phyloP scores from a whole-genome alignment of 768 basidiomycete genomes.

The Naganishia friedmannii region DNA sequence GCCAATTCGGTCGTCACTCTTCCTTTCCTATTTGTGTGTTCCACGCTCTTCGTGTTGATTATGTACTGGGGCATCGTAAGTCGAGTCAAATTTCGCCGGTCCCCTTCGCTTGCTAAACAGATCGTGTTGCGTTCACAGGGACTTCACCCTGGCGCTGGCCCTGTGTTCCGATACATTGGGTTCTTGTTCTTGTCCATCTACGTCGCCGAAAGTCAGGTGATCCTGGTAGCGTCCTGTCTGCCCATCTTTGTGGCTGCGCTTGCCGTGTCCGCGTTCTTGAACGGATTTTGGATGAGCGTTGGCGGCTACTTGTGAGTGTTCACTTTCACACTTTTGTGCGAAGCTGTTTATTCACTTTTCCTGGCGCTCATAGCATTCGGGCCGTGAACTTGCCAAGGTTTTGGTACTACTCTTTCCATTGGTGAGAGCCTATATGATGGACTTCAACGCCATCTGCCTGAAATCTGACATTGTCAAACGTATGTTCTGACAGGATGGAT shows the following conservation, averaged over 20 bases:
- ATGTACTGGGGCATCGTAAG: constrained; percentile 54
- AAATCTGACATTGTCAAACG: neutral
- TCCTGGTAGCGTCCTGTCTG: constrained; percentile 80
- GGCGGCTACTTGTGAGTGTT: constrained; percentile 34
- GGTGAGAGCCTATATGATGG: constrained; percentile 28
- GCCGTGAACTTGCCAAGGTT: constrained; percentile 60
- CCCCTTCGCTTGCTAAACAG: neutral
- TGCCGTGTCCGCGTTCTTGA: constrained; percentile 53
- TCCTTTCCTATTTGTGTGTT: constrained; percentile 61
- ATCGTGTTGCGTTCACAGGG: constrained; percentile 45
- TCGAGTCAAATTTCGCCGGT: neutral
- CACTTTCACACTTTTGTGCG: neutral
- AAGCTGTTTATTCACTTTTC: neutral
- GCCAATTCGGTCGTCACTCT: constrained; percentile 60
- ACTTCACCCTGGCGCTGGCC: constrained; percentile 56
- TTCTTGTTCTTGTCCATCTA: constrained; percentile 61
- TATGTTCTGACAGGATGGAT: neutral
- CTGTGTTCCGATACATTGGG: constrained; percentile 61
- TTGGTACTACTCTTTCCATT: constrained; percentile 62
- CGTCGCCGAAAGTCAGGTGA: constrained; percentile 70
- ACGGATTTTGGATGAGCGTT: constrained; percentile 62
- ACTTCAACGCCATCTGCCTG: neutral
- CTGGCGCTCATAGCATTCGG: constrained; percentile 40
- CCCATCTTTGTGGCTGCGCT: constrained; percentile 65
- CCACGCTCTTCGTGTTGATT: constrained; percentile 57